Base-by-base conservation (phyloP, 2,329 filamentous ascomycete species). In the Paracoccidioides brasiliensis region DNA sequence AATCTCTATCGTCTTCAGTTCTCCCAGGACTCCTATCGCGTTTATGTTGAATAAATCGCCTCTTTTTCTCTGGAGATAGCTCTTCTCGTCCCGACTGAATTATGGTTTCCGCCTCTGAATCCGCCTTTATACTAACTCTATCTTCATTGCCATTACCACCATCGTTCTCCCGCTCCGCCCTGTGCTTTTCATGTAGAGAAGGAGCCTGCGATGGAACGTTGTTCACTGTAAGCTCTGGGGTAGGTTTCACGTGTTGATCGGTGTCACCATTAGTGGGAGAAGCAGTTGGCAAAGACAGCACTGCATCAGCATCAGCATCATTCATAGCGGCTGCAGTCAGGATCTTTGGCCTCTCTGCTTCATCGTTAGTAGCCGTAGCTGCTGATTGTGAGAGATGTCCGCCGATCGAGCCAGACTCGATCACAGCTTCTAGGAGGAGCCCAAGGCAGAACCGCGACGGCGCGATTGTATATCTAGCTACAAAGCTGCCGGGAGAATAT, bases 81-180 rank as follows among this genome's bases (percentile, higher is more conserved):
- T 74, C 71, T 43, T 74, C 71, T 33, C 71, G 70, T 54, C 71
- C 71, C 10, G 71, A 76, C 61, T 76, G 72, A 55, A 76, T 76
- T 57, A 75, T 72, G 22, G 74, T 76, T 63, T 76, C 74, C 54
- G 74, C 74, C 65, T 76, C 74, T 46, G 73, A 76, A 62, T 76
- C 74, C 51, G 71, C 71, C 57, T 69, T 69, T 57, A 70, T 70
- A 55, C 63, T 63, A 30, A 65, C 64, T 33, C 65, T 70, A 55
- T 74, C 67, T 33, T 64, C 59, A 43, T 52, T 57, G 28, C 59
- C 56, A 53, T 53, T 57, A 46, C 56, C 56, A 43, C 58, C 58
- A 30, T 22, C 42, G 22, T 42, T 45, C 22, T 35, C 40, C 32
- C 32, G 40, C 37, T 44, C 53, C 41, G 30, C 46, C 53, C 44